These are phyloP conservation scores for Davidsoniella virescens DNA, from an alignment of 2,329 filamentous ascomycete genomes.

Conservation along the genomic window DNA sequence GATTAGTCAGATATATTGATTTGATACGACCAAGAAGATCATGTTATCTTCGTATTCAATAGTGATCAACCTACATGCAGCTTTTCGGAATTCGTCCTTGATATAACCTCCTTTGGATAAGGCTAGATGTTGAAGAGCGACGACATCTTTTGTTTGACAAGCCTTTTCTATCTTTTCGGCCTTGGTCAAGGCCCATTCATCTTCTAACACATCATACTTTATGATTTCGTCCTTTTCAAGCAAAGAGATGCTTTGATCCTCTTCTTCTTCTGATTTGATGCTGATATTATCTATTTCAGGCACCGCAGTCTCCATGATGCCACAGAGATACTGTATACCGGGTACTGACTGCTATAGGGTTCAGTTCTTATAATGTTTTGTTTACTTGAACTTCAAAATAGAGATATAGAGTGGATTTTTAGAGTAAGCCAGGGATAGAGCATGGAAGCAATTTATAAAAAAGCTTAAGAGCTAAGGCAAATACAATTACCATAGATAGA, in stretches of 20 bases:
- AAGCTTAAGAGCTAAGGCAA: no score
- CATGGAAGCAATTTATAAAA: no score
- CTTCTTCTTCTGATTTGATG: background rate
- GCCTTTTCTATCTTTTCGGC: conserved; percentile 38
- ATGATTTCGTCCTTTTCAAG: background rate
- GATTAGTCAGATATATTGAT: conserved; percentile 1
- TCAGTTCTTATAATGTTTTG: no score
- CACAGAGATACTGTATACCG: no score
- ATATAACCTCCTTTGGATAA: conserved; percentile 50
- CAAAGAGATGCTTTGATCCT: background rate
- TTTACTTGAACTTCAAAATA: no score
- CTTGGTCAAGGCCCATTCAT: conserved; percentile 19
- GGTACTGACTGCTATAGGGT: no score
- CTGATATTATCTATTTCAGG: background rate
- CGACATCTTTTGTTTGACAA: conserved; percentile 40
- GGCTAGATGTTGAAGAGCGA: conserved; percentile 40
- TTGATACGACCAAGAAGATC: background rate
- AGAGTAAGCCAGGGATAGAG: no score
- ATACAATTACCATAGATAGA: no score
- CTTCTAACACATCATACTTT: background rate
- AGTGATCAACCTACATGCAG: conserved; percentile 51
- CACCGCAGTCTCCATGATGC: no score
- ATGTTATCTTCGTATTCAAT: no score
- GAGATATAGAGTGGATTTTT: no score
- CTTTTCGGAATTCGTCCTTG: conserved; percentile 48